phyloP scores from a whole-genome alignment of 2,329 filamentous ascomycete genomes.

The Sporothrix dimorphospora region DNA sequence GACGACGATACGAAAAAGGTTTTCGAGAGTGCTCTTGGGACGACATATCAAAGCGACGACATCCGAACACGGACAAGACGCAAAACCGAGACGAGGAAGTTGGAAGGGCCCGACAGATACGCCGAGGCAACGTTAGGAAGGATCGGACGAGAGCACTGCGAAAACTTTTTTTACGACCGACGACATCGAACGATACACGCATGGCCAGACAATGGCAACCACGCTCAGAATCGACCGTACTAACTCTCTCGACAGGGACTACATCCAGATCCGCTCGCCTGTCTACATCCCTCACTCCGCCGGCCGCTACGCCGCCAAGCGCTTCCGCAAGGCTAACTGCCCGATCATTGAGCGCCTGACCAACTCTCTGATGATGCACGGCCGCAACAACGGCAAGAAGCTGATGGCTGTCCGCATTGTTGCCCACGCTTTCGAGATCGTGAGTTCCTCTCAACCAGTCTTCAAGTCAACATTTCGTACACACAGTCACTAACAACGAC shows the following conservation, averaged over 20 bases:
- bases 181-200: background rate
- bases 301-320: conserved; percentile 97
- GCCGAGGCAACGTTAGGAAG: background rate
- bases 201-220: background rate
- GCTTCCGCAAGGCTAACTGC: conserved; percentile 99
- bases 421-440: conserved; percentile 98
- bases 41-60: background rate
- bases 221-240: background rate
- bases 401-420: conserved; percentile 99
- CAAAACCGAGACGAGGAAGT: background rate
- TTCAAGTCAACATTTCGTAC: background rate
- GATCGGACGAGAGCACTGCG: background rate
- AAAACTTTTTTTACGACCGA: background rate
- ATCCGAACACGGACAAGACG: background rate
- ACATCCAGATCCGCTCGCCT: conserved; percentile 98
- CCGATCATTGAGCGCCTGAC: conserved; percentile 99
- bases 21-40: background rate
- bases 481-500: background rate
- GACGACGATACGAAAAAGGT: background rate
- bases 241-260: conserved; percentile 69
- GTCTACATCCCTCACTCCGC: conserved; percentile 99
- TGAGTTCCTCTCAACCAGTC: conserved; percentile 48
- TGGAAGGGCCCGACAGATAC: background rate
- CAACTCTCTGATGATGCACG: conserved; percentile 99
- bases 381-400: conserved; percentile 99